Evolutionary conservation across 2,329 filamentous ascomycete species (phyloP).

Genomic region (Iodosphaeria phyllophila): DNA sequence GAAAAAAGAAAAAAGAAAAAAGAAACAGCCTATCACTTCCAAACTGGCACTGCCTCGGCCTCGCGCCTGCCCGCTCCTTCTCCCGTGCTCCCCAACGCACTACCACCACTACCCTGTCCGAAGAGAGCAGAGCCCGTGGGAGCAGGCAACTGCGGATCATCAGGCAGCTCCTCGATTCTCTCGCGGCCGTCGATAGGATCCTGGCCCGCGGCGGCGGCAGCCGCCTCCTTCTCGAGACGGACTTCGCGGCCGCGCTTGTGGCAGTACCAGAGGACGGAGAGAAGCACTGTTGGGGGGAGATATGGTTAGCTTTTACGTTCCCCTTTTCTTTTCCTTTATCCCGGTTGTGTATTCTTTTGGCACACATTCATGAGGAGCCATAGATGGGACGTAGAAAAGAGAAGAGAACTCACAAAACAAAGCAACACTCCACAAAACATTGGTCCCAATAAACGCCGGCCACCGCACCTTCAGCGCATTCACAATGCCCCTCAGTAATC

Average conservation of each 20-base stretch:
- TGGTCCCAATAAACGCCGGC: slow-evolving; percentile 80
- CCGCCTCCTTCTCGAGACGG: slow-evolving; percentile 45
- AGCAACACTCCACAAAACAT: slow-evolving; percentile 76
- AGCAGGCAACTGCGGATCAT: slow-evolving; percentile 23
- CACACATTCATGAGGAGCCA: background rate
- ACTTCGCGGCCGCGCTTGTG: slow-evolving; percentile 85
- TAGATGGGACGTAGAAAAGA: background rate
- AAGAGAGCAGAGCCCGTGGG: too few species aligned
- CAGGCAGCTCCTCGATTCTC: slow-evolving; percentile 29
- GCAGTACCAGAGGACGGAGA: slow-evolving; percentile 96
- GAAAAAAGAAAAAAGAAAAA: too few species aligned
- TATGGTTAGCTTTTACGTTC: too few species aligned
- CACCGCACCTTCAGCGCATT: slow-evolving; percentile 74
- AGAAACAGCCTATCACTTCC: too few species aligned
- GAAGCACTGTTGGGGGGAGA: slow-evolving; percentile 38
- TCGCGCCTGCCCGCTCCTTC: too few species aligned
- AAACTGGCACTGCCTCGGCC: too few species aligned
- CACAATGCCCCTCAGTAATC: slow-evolving; percentile 77
- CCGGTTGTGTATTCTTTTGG: too few species aligned
- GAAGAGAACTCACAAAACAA: slow-evolving; percentile 51
- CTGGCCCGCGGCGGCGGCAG: slow-evolving; percentile 18
- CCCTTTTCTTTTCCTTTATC: too few species aligned
- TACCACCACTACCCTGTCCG: too few species aligned
- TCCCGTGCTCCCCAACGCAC: too few species aligned
- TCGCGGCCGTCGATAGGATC: slow-evolving; percentile 16